Conservation (phyloP, 345 rosid species). For the Citrus mangshanensis region DNA sequence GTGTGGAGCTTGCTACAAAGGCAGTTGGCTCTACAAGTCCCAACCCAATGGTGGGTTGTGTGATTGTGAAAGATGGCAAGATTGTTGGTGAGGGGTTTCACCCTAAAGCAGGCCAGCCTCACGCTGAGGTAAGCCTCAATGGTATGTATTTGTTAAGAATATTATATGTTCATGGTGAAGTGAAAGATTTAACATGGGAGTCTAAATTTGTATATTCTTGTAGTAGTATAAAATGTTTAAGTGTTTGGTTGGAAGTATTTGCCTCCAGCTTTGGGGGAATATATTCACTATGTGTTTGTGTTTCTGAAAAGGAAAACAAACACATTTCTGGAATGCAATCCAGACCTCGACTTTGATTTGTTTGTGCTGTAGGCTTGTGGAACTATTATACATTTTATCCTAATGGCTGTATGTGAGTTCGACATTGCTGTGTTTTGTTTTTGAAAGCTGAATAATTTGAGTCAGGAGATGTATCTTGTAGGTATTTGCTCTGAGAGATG, state of each 20-base stretch:
- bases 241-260: not conserved
- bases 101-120: constrained; percentile 97
- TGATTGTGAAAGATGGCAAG: constrained; percentile 77
- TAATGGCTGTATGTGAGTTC: not conserved
- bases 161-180: not conserved
- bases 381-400: not conserved
- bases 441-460: constrained; percentile 4
- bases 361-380: not conserved
- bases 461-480: constrained; percentile 18
- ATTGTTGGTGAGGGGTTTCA: constrained; percentile 94
- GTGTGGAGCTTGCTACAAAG: constrained; percentile 76
- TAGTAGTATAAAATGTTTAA: not conserved
- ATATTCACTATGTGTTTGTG: not conserved
- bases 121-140: constrained; percentile 69
- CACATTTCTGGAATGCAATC: not conserved
- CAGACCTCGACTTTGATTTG: not conserved
- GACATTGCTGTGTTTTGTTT: not conserved
- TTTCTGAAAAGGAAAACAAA: not conserved
- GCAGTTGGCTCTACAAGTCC: constrained; percentile 86
- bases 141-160: not conserved
- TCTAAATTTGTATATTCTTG: not conserved
- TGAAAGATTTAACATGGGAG: not conserved
- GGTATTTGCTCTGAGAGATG: constrained; percentile 89
- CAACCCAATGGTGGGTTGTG: constrained; percentile 95
- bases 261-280: not conserved